Base-by-base conservation (phyloP, 2,329 filamentous ascomycete genomes). In the Sclerotiophoma versabilis region DNA sequence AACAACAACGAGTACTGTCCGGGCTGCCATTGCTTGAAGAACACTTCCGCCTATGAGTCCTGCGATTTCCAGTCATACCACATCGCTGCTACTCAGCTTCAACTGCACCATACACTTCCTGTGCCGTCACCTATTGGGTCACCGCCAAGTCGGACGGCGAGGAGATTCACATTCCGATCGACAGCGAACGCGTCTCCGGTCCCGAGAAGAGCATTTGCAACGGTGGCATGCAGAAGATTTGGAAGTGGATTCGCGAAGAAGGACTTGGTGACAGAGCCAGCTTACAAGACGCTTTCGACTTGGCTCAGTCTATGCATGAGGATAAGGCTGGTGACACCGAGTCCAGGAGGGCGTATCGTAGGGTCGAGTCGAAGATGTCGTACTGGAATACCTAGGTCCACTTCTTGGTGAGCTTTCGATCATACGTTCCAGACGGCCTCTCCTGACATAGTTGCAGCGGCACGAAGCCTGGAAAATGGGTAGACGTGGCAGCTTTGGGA, bases 241-340 rank as follows among this genome's bases (percentile, higher is more conserved):
- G 65, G 68, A 64, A 64, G 36, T 70, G 66, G 66, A 43, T 63
- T 0, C 50, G 63, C 17, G 58, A 68, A 17, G 67, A 63, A 45
- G 50, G 49, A 6, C 57, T 70, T 6, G 32, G 26, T 20, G 49
- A 61, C 17, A 60, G 54, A 27, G 38, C 69, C 14, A 25, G 44
- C n/a, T 55, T 70, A 2, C 56, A 65, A 11, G 62, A 68, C 44
- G 60, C 64, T 3, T 66, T 58, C n/a, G 59, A 69, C 29, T 19
- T 70, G 12, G 64, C 64, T 34, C 54, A 53, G 34, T 50, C 62
- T 19, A 61, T 68, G 38, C 20, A 55, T 17, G 14, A 36, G 29
- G 4, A 25, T 11, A 23, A 25, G 2, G 10, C 11, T 6, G 22
- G 14, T 7, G 8, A 27, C 3, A 4, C 27, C 23, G 1, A 41